Conservation (phyloP, 192 early-diverging fungal species). For the Coemansia furcata region DNA sequence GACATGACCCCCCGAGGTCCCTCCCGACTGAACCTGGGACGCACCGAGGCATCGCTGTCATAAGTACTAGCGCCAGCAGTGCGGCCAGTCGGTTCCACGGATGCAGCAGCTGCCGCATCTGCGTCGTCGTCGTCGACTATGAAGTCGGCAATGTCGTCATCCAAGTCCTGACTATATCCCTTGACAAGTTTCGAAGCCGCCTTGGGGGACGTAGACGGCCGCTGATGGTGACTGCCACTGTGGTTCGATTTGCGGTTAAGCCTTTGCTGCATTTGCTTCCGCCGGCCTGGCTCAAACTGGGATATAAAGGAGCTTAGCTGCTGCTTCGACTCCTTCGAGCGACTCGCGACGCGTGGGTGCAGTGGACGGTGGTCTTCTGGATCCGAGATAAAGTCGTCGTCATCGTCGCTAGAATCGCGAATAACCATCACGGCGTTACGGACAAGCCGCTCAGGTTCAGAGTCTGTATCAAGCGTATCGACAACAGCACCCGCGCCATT, state of each 20-base stretch:
- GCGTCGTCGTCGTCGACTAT: conserved; percentile 42
- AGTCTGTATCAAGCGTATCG: conserved; percentile 38
- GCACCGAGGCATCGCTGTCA: conserved; percentile 2
- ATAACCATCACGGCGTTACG: conserved; percentile 27
- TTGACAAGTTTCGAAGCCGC: background rate
- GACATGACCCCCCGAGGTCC: conserved; percentile 8
- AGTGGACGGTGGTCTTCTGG: conserved; percentile 13
- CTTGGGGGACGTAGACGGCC: background rate
- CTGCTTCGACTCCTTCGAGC: background rate
- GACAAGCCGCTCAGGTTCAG: conserved; percentile 12
- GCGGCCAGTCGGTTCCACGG: background rate
- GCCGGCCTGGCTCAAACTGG: conserved; percentile 19
- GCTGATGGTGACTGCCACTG: background rate
- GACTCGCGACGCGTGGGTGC: background rate
- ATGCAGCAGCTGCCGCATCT: background rate
- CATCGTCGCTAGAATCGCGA: conserved; percentile 40
- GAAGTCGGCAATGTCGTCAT: conserved; percentile 43
- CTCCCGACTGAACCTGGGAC: conserved; percentile 7
- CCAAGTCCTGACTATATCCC: conserved; percentile 29
- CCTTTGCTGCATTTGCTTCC: conserved; percentile 18
- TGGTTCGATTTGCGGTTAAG: background rate
- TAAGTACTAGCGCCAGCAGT: background rate
- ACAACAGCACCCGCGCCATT: background rate
- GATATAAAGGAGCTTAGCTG: conserved; percentile 18
- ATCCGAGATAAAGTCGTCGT: conserved; percentile 33